Evolutionary conservation across 371 early-diverging fungal species (phyloP), one percentile per base, ranked within the genome.

Genomic region (Zopfochytrium polystomum): DNA sequence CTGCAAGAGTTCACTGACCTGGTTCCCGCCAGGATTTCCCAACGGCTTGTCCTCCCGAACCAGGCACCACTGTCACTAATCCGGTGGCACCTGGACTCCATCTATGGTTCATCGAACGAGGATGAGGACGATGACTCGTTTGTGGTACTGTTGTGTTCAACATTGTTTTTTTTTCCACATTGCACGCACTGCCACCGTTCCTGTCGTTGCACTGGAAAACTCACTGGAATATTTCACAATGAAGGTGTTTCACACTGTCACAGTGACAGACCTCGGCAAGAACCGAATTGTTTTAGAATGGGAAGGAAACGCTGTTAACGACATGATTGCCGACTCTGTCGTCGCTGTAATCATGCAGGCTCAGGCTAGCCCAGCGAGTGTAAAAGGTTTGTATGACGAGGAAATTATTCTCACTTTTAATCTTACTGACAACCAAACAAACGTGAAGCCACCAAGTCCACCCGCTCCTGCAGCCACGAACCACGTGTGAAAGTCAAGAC

Each of bases 301-400:
- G 98, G 81, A 87, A 31, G 90, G 95, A 29, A 88, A 89, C 70
- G 76, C 90, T 7, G 84, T 92, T 73, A 92, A 93, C 65, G 98
- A 97, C 67, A 92, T 95, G 88, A 85, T 96, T 0, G 96, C 96
- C 2, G 98, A 98, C 64, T 90, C 96, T 5, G 87, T 96, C 1
- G 63, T 95, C 9, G 90, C 93, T 1, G 80, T 96, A 3, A 75
- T 96, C 18, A 62, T 92, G 48, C 87, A 89, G 38, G 87, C 93
- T 48, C 94, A 93, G 55, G 84, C 83, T 48, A 85, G 87, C 54
- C 96, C 94, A 23, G 95, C 94, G 0, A 87, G 91, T 57, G 94
- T 98, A 29, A 97, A 96, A 82, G 81, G 75, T 75, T 44, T 26
- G 27, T 51, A 13, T 4, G 29, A 23, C 46, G 3, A 25, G 7